These are phyloP conservation scores for Hortiboletus campestris DNA, from an alignment of 768 basidiomycete genomes.

Conservation along the genomic window DNA sequence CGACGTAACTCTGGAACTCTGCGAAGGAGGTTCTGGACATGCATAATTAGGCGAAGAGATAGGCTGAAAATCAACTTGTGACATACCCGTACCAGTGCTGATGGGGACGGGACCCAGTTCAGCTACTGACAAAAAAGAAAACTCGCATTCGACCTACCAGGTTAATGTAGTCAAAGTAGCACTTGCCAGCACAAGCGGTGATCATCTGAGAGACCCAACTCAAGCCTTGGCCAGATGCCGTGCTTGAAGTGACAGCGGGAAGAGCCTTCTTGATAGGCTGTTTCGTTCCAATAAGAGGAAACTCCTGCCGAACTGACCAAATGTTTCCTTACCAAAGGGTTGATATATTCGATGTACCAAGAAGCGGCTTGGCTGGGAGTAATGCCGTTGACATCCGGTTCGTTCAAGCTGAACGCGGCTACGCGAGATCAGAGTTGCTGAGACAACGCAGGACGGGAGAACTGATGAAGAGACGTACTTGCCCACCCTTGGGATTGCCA, in stretches of 20 bases:
- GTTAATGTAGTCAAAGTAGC: slow-evolving; percentile 38
- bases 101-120: not conserved
- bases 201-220: slow-evolving; percentile 37
- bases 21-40: slow-evolving; percentile 23
- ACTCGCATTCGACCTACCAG: slow-evolving; percentile 16
- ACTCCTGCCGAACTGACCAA: not conserved
- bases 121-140: not conserved
- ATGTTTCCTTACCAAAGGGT: slow-evolving; percentile 31
- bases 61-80: not conserved
- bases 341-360: slow-evolving; percentile 38
- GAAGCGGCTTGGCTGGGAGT: slow-evolving; percentile 30
- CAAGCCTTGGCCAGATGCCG: slow-evolving; percentile 31
- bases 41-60: not conserved
- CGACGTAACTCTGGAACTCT: slow-evolving; percentile 29
- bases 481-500: slow-evolving; percentile 32
- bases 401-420: slow-evolving; percentile 38
- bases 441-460: not conserved
- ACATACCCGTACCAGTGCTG: slow-evolving; percentile 33
- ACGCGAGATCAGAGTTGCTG: not conserved
- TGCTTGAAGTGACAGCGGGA: slow-evolving; percentile 37
- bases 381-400: slow-evolving; percentile 35
- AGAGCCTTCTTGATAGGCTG: slow-evolving; percentile 39
- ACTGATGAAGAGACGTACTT: slow-evolving; percentile 20
- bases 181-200: slow-evolving; percentile 33
- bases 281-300: not conserved